These are phyloP conservation scores for Pseudogymnoascus sp. DNA, from an alignment of 2,329 filamentous ascomycete genomes.

Conservation along the genomic window DNA sequence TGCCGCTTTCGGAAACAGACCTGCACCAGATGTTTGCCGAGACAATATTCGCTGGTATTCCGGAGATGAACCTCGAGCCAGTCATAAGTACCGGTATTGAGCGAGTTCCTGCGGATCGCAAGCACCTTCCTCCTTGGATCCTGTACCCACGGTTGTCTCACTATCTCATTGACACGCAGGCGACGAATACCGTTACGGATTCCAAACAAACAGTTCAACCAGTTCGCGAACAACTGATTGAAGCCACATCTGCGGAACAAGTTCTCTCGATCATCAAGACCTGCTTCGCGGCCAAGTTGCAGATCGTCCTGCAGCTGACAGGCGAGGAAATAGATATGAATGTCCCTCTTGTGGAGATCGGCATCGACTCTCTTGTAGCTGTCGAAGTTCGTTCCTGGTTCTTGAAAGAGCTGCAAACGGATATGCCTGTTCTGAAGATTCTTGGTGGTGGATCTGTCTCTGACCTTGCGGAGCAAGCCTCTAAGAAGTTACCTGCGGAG, in stretches of 20 bases:
- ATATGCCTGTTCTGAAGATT: slow-evolving; percentile 18
- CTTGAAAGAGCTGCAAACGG: neutral
- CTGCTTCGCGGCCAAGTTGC: neutral
- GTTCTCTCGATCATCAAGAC: neutral
- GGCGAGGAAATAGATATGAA: neutral
- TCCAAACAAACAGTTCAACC: slow-evolving; percentile 5
- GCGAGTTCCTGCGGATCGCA: slow-evolving; percentile 8
- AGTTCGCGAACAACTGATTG: neutral
- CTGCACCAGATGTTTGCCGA: slow-evolving; percentile 18
- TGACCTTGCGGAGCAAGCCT: slow-evolving; percentile 13
- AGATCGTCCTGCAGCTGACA: neutral
- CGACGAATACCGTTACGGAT: slow-evolving; percentile 1
- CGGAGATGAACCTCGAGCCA: neutral
- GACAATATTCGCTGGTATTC: neutral
- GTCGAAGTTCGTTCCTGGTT: slow-evolving; percentile 17
- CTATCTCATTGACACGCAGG: slow-evolving; percentile 11
- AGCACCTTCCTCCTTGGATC: slow-evolving; percentile 15
- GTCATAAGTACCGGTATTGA: slow-evolving; percentile 3
- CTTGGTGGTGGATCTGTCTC: slow-evolving; percentile 13
- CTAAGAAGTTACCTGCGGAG: neutral
- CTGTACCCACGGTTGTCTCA: slow-evolving; percentile 22
- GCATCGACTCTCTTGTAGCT: slow-evolving; percentile 17
- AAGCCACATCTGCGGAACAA: neutral
- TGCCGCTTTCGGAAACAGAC: slow-evolving; percentile 18
- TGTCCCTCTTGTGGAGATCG: slow-evolving; percentile 8